Evolutionary conservation across 108 stramenopile genomes (phyloP).

Genomic region (Parietichytrium sp.): DNA sequence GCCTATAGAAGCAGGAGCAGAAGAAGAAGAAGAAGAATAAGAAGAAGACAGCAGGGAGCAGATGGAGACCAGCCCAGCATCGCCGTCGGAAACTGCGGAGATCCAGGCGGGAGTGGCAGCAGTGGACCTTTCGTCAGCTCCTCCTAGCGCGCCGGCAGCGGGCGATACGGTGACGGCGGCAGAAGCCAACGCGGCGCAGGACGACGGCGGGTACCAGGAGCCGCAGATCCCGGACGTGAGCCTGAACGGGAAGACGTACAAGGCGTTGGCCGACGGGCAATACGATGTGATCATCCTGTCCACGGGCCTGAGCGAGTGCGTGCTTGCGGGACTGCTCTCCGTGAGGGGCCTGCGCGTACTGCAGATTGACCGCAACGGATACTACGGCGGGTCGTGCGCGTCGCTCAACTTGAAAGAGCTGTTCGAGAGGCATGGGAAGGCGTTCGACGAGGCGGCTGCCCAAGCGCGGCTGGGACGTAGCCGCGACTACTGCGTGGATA

Average conservation of each 20-base stretch:
- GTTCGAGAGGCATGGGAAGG: conserved; percentile 81
- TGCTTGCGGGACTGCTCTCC: conserved; percentile 90
- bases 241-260: conserved; percentile 71
- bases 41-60: no score
- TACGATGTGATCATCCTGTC: conserved; percentile 98
- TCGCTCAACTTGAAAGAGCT: conserved; percentile 90
- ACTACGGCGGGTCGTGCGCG: conserved; percentile 97
- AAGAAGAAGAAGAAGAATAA: no score
- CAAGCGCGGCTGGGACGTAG: conserved; percentile 70
- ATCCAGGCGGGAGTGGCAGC: no score
- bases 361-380: conserved; percentile 93
- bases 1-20: no score
- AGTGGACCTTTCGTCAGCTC: no score
- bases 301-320: conserved; percentile 97
- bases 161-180: no score
- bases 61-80: no score
- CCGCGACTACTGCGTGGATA: conserved; percentile 97
- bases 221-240: conserved; percentile 3
- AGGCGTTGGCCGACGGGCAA: conserved; percentile 93
- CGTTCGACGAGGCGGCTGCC: conserved; percentile 47
- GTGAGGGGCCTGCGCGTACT: conserved; percentile 83
- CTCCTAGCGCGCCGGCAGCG: no score
- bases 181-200: no score
- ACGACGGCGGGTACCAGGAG: no score
- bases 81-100: no score